Evolutionary conservation across 1,139 yeast genomes (phyloP).

Genomic region (Lodderomyces parapsilosis): DNA sequence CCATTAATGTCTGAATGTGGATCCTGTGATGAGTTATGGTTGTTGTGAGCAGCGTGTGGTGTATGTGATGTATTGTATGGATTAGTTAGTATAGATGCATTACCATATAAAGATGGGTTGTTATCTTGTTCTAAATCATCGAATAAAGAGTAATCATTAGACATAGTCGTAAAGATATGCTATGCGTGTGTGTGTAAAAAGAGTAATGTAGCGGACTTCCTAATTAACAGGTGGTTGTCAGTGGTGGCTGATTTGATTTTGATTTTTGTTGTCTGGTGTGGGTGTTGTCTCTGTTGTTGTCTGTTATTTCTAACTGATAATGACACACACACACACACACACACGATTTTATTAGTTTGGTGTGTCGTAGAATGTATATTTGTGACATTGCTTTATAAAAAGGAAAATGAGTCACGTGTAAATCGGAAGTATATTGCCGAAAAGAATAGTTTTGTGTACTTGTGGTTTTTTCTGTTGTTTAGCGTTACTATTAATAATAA

Average conservation of each 20-base stretch:
- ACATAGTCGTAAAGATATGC: conserved; percentile 9
- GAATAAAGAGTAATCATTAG: conserved; percentile 21
- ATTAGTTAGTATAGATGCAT: conserved; percentile 26
- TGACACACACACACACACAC: too few relatives aligned
- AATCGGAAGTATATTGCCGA: not conserved
- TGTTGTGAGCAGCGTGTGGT: too few relatives aligned
- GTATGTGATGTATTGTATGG: conserved; percentile 22
- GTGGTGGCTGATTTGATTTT: too few relatives aligned
- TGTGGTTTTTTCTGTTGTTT: not conserved
- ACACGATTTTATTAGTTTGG: too few relatives aligned
- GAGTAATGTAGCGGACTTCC: not conserved
- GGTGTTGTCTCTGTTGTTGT: not conserved
- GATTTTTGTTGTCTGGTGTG: not conserved
- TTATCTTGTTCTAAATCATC: conserved; percentile 50
- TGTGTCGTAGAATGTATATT: not conserved
- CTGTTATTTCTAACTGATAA: not conserved
- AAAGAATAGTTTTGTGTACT: too few relatives aligned
- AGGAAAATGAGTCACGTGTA: not conserved
- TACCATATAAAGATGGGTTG: conserved; percentile 47
- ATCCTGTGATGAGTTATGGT: not conserved
- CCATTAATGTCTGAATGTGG: conserved; percentile 2
- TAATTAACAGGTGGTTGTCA: too few relatives aligned
- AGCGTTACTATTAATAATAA: not conserved
- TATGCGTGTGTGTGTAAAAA: not conserved
- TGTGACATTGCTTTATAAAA: not conserved